Conservation (phyloP, 495 filamentous ascomycete species). For the Daldinia vernicosa region DNA sequence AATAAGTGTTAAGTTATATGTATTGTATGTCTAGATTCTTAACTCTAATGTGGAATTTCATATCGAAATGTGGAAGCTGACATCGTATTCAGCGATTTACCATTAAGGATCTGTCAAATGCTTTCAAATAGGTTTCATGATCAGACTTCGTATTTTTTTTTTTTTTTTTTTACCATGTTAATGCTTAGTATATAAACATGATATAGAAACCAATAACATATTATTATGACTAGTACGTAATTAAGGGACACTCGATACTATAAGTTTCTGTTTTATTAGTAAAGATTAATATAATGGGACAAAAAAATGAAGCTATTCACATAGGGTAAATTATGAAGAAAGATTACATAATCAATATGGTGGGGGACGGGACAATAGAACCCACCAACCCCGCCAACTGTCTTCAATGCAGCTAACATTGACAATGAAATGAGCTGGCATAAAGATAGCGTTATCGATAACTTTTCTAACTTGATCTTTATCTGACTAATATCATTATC, state of each 20-base stretch:
- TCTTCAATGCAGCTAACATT: not conserved
- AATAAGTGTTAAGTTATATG: no score
- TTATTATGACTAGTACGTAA: no score
- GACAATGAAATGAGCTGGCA: not conserved
- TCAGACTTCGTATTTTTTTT: not conserved
- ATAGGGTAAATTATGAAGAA: not conserved
- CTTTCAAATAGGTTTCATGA: no score
- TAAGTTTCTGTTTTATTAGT: not conserved
- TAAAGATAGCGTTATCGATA: slow-evolving; percentile 1
- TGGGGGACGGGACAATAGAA: not conserved
- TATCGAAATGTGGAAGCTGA: not conserved
- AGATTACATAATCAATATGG: not conserved
- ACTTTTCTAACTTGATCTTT: not conserved
- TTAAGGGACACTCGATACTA: no score
- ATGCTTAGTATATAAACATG: no score
- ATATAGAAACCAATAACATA: no score
- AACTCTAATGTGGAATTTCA: not conserved
- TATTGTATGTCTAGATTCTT: no score
- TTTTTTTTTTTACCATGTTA: not conserved
- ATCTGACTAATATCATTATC: not conserved
- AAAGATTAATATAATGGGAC: not conserved
- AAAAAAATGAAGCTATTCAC: not conserved
- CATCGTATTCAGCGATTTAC: no score
- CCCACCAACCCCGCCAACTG: not conserved
- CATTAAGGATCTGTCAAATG: no score